Evolutionary conservation across 306 rosid genomes (phyloP), one percentile per base, ranked within the genome.

Genomic region (Comarum palustre): DNA sequence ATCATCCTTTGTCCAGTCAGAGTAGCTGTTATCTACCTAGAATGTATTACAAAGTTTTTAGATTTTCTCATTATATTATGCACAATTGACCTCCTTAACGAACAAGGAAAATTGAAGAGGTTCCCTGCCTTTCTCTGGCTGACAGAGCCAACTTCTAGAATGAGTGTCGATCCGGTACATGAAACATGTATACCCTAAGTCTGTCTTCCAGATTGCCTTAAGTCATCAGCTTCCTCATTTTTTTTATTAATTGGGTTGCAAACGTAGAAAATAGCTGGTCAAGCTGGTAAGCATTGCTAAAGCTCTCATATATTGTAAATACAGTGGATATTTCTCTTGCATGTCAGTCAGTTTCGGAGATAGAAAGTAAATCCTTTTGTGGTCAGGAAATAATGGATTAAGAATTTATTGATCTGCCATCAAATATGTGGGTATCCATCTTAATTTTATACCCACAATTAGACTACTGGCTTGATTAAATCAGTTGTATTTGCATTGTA

Each of bases 251-350:
- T 27, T 46, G 34, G 2, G 13, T 69, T 20, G 38, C 13, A 13
- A 25, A 50, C 1, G 14, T 34, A 32, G 8, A 22, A 31, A 34
- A 51, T 22, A 36, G 22, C 63, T 52, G 34, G 24, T 70, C 64
- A 14, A 36, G 47, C 24, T 70, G 63, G 63, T 70, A 20, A 14
- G 62, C 74, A 20, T 70, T 52, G 15, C 24, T 70, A 52, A 32
- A 14, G 25, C 16, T 71, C 51, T 24, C 36, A 9, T 16, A 15
- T 54, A 54, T 38, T 22, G 66, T 39, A 39, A 51, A 16, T 69
- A 11, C 41, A 32, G 3, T 29, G 29, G 60, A 68, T 48, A 69
- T 51, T 50, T 43, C 51, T 51, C 29, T 48, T 20, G 31, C 14
- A 12, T 32, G 45, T 34, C 62, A 1, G 34, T 51, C 15, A 36